Percentiles rank a stretch among this genome's conserved stretches.
Evolutionary conservation across 78 protist genomes (phyloP).

Genomic region (Dictyostelium capitatum): DNA sequence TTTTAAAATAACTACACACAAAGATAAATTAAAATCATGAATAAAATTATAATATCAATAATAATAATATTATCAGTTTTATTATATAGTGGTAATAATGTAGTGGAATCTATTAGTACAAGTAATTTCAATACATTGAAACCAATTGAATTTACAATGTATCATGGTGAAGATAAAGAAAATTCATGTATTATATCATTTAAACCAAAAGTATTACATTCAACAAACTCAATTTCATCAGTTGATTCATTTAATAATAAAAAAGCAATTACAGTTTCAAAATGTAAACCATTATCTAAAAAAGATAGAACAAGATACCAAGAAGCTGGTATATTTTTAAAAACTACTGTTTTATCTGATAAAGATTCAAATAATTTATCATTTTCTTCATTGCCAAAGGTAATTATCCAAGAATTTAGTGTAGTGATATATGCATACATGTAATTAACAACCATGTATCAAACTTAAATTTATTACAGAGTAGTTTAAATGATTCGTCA

Average conservation of each 20-base stretch:
- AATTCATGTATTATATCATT: slow-evolving; percentile 10
- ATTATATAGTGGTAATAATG: too few species aligned
- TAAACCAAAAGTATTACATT: slow-evolving; percentile 27
- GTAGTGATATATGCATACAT: too few species aligned
- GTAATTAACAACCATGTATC: too few species aligned
- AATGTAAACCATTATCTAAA: slow-evolving; percentile 14
- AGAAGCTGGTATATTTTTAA: background rate
- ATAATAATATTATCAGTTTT: too few species aligned
- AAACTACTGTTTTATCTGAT: slow-evolving; percentile 4
- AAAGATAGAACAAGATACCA: background rate
- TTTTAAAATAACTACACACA: too few species aligned
- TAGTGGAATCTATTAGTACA: too few species aligned
- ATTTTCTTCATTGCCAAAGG: slow-evolving; percentile 31
- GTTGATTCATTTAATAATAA: background rate
- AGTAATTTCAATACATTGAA: too few species aligned
- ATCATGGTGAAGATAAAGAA: background rate
- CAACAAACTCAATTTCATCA: background rate
- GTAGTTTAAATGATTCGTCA: slow-evolving; percentile 3
- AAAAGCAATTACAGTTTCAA: slow-evolving; percentile 8
- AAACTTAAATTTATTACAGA: too few species aligned
- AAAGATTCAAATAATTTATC: background rate
- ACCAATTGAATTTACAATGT: background rate
- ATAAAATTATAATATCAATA: too few species aligned
- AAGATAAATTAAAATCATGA: too few species aligned
- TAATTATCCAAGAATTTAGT: too few species aligned